Base-by-base conservation (phyloP, 2,329 filamentous ascomycete species). In the Cordyceps cateniannulata region DNA sequence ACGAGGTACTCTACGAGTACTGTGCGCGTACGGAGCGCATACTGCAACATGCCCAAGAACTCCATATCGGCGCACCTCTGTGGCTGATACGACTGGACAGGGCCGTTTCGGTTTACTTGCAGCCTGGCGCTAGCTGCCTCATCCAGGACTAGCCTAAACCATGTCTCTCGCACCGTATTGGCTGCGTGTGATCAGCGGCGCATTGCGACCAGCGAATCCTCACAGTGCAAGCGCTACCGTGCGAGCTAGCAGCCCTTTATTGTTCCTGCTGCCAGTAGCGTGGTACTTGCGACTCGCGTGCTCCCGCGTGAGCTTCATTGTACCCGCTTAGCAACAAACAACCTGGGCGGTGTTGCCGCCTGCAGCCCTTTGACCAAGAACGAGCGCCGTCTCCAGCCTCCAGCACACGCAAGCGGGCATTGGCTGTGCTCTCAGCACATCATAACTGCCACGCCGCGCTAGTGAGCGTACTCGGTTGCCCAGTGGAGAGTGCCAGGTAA, bases 91-190 rank as follows among this genome's bases (percentile, higher is more conserved):
- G 29, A 57, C 54, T 49, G 32, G 32, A 40, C 45, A 20, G 18
- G 18, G 14, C 32, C 27, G 54, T 20, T 47, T 48, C 12, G 25
- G 12, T 35, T 59, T n/a, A 51, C 56, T 18, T 57, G 54, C 54
- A 50, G 38, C 49, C 57, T 52, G 57, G 57, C 57, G 57, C 57
- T 52, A 59, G 40, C 38, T 44, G 49, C 48, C 56, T 52, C 48
- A 49, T 22, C 57, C 10, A 20, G 27, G 48, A 42, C 50, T 60
- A 60, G 58, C 50, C n/a, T 27, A 50, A 51, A 51, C 59, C 38
- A 56, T 61, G 59, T 61, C 51, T 56, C 50, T 61, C 24, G 50
- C 51, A 54, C 29, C 9, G 44, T 42, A 60, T 55, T 60, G 50
- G 44, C 59, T 51, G 20, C 20, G 25, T 24, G 56, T 52, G 48